phyloP scores from a whole-genome alignment of 2,329 filamentous ascomycete species.

The Colletotrichum destructivum region DNA sequence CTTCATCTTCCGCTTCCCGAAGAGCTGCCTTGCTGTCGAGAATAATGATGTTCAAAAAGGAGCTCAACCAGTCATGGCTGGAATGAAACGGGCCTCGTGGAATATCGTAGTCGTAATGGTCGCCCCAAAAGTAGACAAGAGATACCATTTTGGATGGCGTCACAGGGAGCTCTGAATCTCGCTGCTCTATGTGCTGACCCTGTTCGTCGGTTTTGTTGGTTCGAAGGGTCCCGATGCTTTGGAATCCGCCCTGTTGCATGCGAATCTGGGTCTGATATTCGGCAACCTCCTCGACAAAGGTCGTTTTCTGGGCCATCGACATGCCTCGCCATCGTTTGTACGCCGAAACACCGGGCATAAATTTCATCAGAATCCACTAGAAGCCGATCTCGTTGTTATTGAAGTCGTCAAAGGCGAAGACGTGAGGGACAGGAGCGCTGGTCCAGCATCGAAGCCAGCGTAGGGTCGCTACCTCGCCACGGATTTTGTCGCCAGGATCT shows the following conservation, averaged over 20 bases:
- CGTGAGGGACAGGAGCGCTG: slow-evolving; percentile 51
- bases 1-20: slow-evolving; percentile 46
- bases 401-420: slow-evolving; percentile 52
- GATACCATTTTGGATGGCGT: slow-evolving; percentile 51
- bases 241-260: neutral
- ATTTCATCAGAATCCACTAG: slow-evolving; percentile 59
- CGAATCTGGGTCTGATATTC: slow-evolving; percentile 47
- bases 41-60: slow-evolving; percentile 50
- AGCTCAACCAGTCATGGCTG: slow-evolving; percentile 56
- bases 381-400: slow-evolving; percentile 54
- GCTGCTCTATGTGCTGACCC: neutral
- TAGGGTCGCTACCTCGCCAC: slow-evolving; percentile 57
- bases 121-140: slow-evolving; percentile 52
- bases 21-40: slow-evolving; percentile 47
- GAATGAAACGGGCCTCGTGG: slow-evolving; percentile 55
- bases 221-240: neutral
- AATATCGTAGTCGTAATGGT: slow-evolving; percentile 51
- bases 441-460: slow-evolving; percentile 50
- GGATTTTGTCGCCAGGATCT: slow-evolving; percentile 53
- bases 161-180: slow-evolving; percentile 21
- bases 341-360: slow-evolving; percentile 46
- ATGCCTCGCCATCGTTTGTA: slow-evolving; percentile 49
- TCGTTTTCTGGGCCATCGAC: slow-evolving; percentile 50
- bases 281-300: slow-evolving; percentile 50
- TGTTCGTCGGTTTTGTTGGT: neutral